A percentile compares a stretch with the other conserved stretches of the same genome.
Evolutionary conservation across 768 basidiomycete species (phyloP).

Genomic region (Leucocoprinus sp.): DNA sequence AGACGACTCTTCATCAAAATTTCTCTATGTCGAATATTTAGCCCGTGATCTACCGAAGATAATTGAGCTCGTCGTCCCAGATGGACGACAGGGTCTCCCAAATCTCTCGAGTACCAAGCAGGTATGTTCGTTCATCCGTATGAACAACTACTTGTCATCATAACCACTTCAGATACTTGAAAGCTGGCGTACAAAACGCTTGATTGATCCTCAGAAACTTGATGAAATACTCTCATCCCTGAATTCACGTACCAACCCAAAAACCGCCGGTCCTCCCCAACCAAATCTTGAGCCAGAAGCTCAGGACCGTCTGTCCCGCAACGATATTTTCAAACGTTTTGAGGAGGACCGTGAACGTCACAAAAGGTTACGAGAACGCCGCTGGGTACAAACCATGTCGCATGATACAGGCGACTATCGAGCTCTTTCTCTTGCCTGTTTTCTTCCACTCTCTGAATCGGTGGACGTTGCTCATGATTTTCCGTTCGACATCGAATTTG

Average conservation of each 20-base stretch:
- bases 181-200: conserved; percentile 80
- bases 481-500: conserved; percentile 74
- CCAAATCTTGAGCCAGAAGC: conserved; percentile 11
- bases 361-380: conserved; percentile 81
- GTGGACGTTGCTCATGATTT: conserved; percentile 50
- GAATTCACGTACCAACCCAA: conserved; percentile 29
- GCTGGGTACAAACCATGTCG: conserved; percentile 81
- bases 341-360: conserved; percentile 91
- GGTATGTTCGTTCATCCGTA: conserved; percentile 30
- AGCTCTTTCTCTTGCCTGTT: conserved; percentile 44
- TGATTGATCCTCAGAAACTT: conserved; percentile 71
- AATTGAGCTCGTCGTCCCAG: conserved; percentile 80
- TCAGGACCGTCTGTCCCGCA: conserved; percentile 37
- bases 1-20: conserved; percentile 24
- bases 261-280: conserved; percentile 12
- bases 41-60: conserved; percentile 71
- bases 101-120: conserved; percentile 86
- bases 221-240: conserved; percentile 60
- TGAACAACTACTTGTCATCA: not conserved
- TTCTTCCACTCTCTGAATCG: conserved; percentile 48
- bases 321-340: conserved; percentile 78
- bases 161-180: conserved; percentile 63
- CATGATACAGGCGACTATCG: conserved; percentile 38
- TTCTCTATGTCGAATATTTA: conserved; percentile 70
- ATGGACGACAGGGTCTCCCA: conserved; percentile 78